phyloP scores from a whole-genome alignment of 805 yeast species.

The Ogataea wickerhamii region DNA sequence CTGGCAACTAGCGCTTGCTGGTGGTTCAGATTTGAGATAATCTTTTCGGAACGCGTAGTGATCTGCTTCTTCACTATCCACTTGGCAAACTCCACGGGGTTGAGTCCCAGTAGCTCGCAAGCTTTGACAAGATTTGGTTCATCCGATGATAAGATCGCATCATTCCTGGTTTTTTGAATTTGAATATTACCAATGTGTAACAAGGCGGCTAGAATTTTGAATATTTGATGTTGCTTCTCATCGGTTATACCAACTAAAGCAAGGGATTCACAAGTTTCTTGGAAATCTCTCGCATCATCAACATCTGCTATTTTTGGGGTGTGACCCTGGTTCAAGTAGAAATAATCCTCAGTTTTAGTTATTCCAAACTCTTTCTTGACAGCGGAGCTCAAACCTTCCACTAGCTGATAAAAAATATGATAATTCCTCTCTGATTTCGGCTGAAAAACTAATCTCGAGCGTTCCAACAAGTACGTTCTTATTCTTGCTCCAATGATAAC shows the following conservation, averaged over 20 bases:
- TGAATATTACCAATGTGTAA: constrained; percentile 92
- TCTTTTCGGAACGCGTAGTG: constrained; percentile 87
- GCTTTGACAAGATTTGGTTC: constrained; percentile 84
- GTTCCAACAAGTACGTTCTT: constrained; percentile 86
- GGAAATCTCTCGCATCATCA: constrained; percentile 78
- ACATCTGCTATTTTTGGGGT: constrained; percentile 63
- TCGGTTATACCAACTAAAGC: constrained; percentile 68
- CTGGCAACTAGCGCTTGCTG: constrained; percentile 87
- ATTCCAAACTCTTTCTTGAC: constrained; percentile 59
- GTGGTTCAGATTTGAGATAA: constrained; percentile 75
- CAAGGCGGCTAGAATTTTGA: constrained; percentile 79
- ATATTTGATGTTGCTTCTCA: constrained; percentile 61
- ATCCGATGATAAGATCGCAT: constrained; percentile 76
- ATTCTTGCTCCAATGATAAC: constrained; percentile 92
- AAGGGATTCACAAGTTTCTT: constrained; percentile 72
- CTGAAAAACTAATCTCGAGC: constrained; percentile 92
- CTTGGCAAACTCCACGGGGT: constrained; percentile 68
- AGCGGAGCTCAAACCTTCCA: constrained; percentile 63
- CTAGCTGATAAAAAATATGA: constrained; percentile 88
- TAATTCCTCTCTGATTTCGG: constrained; percentile 89
- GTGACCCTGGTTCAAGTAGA: constrained; percentile 89
- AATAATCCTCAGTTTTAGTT: constrained; percentile 61
- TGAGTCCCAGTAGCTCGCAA: constrained; percentile 78
- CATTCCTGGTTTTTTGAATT: constrained; percentile 77
- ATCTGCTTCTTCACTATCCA: constrained; percentile 94